A percentile compares a stretch with the other conserved stretches of the same genome.
Conservation (phyloP, 345 rosid species). For the Barbarea vulgaris region DNA sequence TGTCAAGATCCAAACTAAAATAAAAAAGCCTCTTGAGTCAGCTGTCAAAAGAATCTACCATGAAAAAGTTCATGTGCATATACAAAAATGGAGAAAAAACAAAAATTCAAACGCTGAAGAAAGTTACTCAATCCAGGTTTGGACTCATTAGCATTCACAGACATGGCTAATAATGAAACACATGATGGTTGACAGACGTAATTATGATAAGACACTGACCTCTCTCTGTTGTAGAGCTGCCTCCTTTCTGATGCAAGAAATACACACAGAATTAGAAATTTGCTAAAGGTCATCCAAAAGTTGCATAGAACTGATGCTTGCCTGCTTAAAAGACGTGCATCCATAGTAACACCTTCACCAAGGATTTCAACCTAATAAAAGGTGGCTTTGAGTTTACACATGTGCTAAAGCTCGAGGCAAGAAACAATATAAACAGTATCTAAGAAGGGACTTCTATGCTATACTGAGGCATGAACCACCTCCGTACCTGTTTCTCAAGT, state of each 20-base stretch:
- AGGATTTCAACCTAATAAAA: conserved; percentile 69
- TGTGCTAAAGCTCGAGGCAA: conserved; percentile 1
- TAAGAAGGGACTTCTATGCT: conserved; percentile 11
- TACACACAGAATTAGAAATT: conserved; percentile 29
- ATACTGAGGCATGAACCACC: conserved; percentile 13
- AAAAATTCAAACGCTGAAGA: background rate
- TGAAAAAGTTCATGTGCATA: conserved; percentile 1
- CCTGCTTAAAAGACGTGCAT: conserved; percentile 87
- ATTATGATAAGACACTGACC: conserved; percentile 50
- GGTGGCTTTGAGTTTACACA: conserved; percentile 1
- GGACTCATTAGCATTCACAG: background rate
- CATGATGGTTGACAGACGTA: background rate
- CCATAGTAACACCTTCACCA: conserved; percentile 88
- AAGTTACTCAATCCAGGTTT: conserved; percentile 5
- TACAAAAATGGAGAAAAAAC: conserved; percentile 2
- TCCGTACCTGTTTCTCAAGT: conserved; percentile 79
- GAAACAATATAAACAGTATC: background rate
- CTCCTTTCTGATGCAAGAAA: conserved; percentile 70
- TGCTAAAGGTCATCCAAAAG: conserved; percentile 3
- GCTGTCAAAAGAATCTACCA: conserved; percentile 14
- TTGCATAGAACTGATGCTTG: conserved; percentile 38
- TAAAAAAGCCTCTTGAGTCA: background rate
- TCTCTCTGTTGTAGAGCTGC: conserved; percentile 89
- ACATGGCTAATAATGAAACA: background rate
- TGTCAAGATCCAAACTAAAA: conserved; percentile 21